Evolutionary conservation across 2,329 filamentous ascomycete genomes (phyloP), one percentile per base, ranked within the genome.

Genomic region (Claviceps lovelessii): DNA sequence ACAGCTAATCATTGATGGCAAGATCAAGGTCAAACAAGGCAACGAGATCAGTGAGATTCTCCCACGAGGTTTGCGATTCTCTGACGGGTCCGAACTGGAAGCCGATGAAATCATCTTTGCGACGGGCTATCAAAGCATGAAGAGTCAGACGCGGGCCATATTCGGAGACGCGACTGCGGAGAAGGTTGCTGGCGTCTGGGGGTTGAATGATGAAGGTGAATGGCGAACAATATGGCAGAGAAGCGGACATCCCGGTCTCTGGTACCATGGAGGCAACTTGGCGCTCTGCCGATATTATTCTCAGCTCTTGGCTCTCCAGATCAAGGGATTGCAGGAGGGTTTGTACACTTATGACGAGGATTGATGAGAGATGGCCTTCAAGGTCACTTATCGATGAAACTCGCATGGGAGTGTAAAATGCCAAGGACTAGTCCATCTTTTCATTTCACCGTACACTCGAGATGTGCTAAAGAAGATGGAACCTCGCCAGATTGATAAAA

Each of bases 121-220:
- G 0, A 84, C 81, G 0, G 81, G 80, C 0, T 86, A 84, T 60
- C 76, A 83, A 57, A 86, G 85, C 62, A 88, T 88, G 83, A 72
- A 74, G 11, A 81, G 78, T 0, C 78, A 78, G 23, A 79, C 83
- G 1, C 69, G 78, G n/a, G 71, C 73, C 37, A 77, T 85, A 23
- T 74, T 88, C 54, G 85, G 84, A 0, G 75, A 83, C 35, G 72
- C 76, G 19, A 71, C 86, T 10, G 82, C 80, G 0, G 76, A 80
- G 52, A 71, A 73, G 31, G 74, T 82, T 5, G 70, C 70, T 2
- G 79, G 83, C 59, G 75, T 84, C 17, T 85, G 83, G 80, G 81
- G 81, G 0, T 72, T 83, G 55, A 79, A 84, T 7, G 65, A 70
- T 0, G 75, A 78, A 57, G 77, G 76, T 1, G 77, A 86, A 68